phyloP scores from a whole-genome alignment of 2,329 filamentous ascomycete species.

The Calonectria ilicicola region DNA sequence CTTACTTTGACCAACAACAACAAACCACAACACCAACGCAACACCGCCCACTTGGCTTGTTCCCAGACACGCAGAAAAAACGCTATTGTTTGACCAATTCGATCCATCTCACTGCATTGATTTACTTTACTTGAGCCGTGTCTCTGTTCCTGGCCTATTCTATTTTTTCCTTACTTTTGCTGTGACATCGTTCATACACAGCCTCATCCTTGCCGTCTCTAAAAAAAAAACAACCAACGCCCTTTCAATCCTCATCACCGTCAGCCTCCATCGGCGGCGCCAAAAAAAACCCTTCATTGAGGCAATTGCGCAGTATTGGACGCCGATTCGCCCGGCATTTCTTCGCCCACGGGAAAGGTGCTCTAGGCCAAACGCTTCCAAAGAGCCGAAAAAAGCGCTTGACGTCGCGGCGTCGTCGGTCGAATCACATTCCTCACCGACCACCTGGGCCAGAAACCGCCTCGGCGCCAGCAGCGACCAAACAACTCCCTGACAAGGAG shows the following conservation, averaged over 20 bases:
- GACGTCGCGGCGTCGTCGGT: slow-evolving; percentile 29
- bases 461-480: slow-evolving; percentile 43
- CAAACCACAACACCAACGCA: neutral
- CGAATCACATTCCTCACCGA: slow-evolving; percentile 46
- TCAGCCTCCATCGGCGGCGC: slow-evolving; percentile 35
- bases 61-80: neutral
- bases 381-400: slow-evolving; percentile 28
- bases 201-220: slow-evolving; percentile 1
- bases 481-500: slow-evolving; percentile 37
- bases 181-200: neutral
- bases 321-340: slow-evolving; percentile 44
- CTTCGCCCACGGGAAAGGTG: slow-evolving; percentile 15
- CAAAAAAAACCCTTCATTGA: slow-evolving; percentile 30
- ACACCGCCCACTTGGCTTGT: neutral
- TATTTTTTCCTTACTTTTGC: neutral
- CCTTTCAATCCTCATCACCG: slow-evolving; percentile 9
- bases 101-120: neutral
- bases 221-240: slow-evolving; percentile 12
- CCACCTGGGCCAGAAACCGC: slow-evolving; percentile 44
- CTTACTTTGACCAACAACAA: neutral
- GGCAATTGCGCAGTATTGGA: slow-evolving; percentile 27
- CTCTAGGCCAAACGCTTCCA: slow-evolving; percentile 33
- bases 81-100: neutral
- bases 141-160: neutral
- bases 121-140: neutral